phyloP scores from a whole-genome alignment of 495 filamentous ascomycete species.

The Aspergillus nanangensis region DNA sequence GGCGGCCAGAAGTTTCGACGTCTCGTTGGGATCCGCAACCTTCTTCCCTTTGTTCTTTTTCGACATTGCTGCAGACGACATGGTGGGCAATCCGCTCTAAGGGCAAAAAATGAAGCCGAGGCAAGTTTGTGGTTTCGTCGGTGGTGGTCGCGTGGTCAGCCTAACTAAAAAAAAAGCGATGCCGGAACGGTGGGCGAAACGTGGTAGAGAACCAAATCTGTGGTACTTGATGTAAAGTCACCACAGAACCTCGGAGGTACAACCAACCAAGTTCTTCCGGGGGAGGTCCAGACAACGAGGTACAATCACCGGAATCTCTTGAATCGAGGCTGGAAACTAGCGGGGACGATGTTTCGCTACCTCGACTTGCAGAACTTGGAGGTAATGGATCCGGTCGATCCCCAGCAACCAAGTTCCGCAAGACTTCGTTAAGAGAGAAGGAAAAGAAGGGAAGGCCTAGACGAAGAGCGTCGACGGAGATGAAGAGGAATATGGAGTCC shows the following conservation, averaged over 20 bases:
- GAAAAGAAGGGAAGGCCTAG: background rate
- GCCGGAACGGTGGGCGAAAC: constrained; percentile 15
- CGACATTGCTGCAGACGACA: constrained; percentile 41
- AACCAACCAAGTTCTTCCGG: background rate
- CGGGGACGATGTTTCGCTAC: constrained; percentile 20
- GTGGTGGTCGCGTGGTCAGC: constrained; percentile 20
- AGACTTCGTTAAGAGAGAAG: constrained; percentile 3
- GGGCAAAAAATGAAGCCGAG: too few relatives aligned
- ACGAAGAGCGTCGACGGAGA: background rate
- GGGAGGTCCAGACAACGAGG: background rate
- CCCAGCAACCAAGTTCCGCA: constrained; percentile 15
- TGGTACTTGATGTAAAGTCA: constrained; percentile 9
- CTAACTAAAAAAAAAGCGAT: constrained; percentile 21
- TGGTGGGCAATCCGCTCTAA: too few relatives aligned
- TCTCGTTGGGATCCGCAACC: constrained; percentile 73
- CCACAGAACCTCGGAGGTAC: constrained; percentile 6
- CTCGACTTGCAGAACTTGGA: constrained; percentile 33
- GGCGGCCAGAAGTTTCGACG: constrained; percentile 82
- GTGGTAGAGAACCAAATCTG: constrained; percentile 10
- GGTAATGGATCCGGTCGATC: constrained; percentile 14
- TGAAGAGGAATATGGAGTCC: too few relatives aligned
- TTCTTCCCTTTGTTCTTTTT: constrained; percentile 75
- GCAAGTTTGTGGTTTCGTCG: constrained; percentile 7
- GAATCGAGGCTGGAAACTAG: constrained; percentile 13
- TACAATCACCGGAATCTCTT: constrained; percentile 7